Percentiles rank a stretch among this genome's conserved stretches.
Evolutionary conservation across 768 basidiomycete species (phyloP).

Genomic region (Collybia nuda): DNA sequence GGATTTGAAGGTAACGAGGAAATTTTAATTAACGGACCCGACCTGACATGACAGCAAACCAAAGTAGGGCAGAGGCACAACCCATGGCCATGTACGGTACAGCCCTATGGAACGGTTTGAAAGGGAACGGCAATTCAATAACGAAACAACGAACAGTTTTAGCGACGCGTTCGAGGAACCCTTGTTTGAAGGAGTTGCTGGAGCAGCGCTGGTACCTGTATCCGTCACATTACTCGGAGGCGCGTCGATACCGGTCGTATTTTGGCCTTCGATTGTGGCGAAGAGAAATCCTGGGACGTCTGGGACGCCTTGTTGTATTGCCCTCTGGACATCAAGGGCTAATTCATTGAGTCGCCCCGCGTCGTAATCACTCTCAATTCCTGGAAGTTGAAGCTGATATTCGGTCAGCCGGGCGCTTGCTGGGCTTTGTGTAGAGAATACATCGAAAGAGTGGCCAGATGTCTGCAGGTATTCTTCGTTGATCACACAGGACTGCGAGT

Average conservation of each 20-base stretch:
- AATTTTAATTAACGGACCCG: constrained; percentile 39
- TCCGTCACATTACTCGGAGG: constrained; percentile 19
- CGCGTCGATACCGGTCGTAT: constrained; percentile 44
- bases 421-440: constrained; percentile 69
- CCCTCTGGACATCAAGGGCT: constrained; percentile 37
- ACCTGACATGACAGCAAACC: constrained; percentile 81
- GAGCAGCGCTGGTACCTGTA: constrained; percentile 8
- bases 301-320: constrained; percentile 40
- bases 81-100: constrained; percentile 87
- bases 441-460: constrained; percentile 76
- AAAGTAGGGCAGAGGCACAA: constrained; percentile 82
- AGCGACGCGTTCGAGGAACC: constrained; percentile 50
- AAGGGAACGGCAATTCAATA: not conserved
- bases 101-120: constrained; percentile 47
- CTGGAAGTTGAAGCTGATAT: constrained; percentile 61
- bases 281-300: constrained; percentile 61
- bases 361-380: constrained; percentile 59
- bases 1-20: no score
- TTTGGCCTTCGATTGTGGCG: constrained; percentile 64
- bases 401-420: constrained; percentile 55
- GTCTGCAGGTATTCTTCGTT: constrained; percentile 64
- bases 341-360: constrained; percentile 61
- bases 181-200: constrained; percentile 2
- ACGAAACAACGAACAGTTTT: constrained; percentile 64
- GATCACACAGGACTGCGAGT: constrained; percentile 72